Conservation (phyloP, 23 red algal species). For the Cyanidiococcus yangmingshanensis region DNA sequence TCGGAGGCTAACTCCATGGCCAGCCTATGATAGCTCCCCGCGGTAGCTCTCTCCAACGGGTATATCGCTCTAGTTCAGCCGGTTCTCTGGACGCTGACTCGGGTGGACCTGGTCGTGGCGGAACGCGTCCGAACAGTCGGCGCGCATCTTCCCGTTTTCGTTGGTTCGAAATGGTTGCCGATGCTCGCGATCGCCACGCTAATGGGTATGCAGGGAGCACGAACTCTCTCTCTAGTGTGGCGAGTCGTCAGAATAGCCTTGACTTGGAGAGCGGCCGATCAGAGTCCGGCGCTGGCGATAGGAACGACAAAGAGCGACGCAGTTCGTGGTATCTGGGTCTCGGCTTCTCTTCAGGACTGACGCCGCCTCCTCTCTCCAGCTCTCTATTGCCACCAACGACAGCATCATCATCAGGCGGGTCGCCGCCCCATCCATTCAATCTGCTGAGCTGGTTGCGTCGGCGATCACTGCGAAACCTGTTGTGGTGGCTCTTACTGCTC, state of each 20-base stretch:
- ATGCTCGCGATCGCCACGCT: background rate
- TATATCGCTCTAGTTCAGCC: background rate
- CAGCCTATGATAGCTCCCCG: background rate
- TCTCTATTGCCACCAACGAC: background rate
- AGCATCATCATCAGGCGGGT: background rate
- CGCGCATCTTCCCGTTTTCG: background rate
- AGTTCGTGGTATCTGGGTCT: background rate
- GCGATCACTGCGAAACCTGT: background rate
- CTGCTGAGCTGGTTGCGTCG: background rate
- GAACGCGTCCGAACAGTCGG: background rate
- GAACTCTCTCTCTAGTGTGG: background rate
- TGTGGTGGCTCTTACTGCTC: background rate
- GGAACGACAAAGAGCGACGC: background rate
- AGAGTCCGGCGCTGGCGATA: background rate
- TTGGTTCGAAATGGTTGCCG: background rate
- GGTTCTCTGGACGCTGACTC: background rate
- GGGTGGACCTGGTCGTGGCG: background rate
- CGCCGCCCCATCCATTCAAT: background rate
- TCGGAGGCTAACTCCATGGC: background rate
- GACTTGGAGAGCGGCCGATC: background rate
- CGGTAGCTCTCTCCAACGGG: background rate
- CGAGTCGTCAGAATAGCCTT: background rate
- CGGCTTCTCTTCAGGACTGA: background rate
- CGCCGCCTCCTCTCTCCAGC: too few relatives aligned
- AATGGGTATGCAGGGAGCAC: background rate